Conservation (phyloP, 2,329 filamentous ascomycete species). For the Triangularia setosa region DNA sequence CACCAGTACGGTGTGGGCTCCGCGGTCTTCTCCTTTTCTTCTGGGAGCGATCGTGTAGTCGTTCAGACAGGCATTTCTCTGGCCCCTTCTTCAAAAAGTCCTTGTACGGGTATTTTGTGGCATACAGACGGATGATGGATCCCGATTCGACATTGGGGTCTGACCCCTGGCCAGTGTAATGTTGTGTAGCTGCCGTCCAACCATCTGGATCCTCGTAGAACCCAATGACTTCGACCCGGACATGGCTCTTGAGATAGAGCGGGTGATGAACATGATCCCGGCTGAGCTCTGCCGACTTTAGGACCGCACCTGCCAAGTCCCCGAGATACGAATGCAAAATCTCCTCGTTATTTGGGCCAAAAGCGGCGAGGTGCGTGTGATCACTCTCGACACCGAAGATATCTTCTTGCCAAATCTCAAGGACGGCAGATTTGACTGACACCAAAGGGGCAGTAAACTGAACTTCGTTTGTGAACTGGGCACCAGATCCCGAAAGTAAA, state of each 20-base stretch:
- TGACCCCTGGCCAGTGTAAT: conserved; percentile 30
- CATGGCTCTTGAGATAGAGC: conserved; percentile 47
- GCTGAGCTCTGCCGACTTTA: conserved; percentile 36
- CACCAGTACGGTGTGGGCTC: not conserved
- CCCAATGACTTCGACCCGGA: conserved; percentile 55
- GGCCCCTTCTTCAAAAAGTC: conserved; percentile 56
- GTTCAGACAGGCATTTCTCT: conserved; percentile 49
- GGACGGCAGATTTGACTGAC: conserved; percentile 52
- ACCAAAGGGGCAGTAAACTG: conserved; percentile 58
- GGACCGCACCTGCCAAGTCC: conserved; percentile 35
- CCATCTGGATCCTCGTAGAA: conserved; percentile 55
- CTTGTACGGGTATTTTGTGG: conserved; percentile 46
- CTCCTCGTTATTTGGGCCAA: conserved; percentile 46
- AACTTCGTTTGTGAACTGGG: conserved; percentile 39
- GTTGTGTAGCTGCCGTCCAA: conserved; percentile 32
- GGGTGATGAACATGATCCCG: conserved; percentile 38
- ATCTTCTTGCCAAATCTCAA: conserved; percentile 49
- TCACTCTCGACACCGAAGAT: conserved; percentile 53
- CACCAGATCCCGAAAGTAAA: conserved; percentile 44
- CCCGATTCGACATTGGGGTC: conserved; percentile 30
- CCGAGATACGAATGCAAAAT: conserved; percentile 42
- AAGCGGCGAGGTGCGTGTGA: conserved; percentile 52
- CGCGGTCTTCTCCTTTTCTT: conserved; percentile 12
- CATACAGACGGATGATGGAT: conserved; percentile 46
- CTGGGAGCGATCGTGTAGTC: conserved; percentile 35